A percentile compares a stretch with the other conserved stretches of the same genome.
Conservation (phyloP, 192 early-diverging fungal species). For the Chytriomyces sp. region DNA sequence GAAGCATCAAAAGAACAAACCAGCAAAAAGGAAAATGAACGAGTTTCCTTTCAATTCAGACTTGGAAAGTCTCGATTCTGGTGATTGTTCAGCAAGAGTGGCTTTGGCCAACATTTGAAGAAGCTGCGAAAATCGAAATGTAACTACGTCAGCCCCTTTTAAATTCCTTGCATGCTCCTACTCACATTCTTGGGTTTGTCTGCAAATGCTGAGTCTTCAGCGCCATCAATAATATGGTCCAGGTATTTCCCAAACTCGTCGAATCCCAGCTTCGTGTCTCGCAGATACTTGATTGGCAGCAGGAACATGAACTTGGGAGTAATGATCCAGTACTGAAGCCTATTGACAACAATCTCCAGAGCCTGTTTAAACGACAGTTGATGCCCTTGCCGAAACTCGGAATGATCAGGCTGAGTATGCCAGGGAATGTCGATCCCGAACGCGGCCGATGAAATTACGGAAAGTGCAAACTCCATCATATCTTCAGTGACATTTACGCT, state of each 20-base stretch:
- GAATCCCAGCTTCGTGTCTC: not conserved
- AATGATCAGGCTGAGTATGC: not conserved
- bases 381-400: not conserved
- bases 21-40: slow-evolving; percentile 59
- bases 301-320: not conserved
- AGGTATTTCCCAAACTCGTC: not conserved
- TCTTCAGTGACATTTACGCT: no score
- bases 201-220: not conserved
- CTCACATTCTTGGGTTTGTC: not conserved
- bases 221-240: not conserved
- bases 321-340: not conserved
- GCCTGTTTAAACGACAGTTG: not conserved
- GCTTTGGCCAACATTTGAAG: not conserved
- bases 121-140: no score
- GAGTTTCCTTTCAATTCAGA: slow-evolving; percentile 50
- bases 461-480: not conserved
- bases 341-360: not conserved
- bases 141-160: no score
- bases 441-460: not conserved
- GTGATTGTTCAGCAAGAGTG: not conserved
- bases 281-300: not conserved
- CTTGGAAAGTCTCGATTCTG: slow-evolving; percentile 19
- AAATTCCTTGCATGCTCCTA: no score
- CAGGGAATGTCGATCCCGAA: slow-evolving; percentile 1
- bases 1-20: not conserved